phyloP scores from a whole-genome alignment of 1,284 basidiomycete genomes.

The Ganoderma lucidum region DNA sequence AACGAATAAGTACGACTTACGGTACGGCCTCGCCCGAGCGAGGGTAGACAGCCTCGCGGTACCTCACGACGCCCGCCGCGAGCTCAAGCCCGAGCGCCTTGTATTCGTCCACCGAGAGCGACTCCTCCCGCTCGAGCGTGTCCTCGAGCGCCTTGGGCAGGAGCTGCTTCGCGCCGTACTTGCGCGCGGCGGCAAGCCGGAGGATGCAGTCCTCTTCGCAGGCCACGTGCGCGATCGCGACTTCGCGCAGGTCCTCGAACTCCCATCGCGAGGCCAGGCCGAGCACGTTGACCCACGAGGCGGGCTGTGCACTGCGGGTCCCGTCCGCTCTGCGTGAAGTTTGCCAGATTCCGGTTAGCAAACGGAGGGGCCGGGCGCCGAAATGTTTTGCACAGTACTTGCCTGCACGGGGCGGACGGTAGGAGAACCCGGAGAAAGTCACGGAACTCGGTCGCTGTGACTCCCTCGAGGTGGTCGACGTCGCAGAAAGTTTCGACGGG shows the following conservation, averaged over 20 bases:
- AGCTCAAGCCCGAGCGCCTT: slow-evolving; percentile 9
- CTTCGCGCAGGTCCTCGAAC: not conserved
- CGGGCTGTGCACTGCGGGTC: not conserved
- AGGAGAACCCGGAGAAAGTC: slow-evolving; percentile 1
- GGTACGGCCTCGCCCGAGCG: not conserved
- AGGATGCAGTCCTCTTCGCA: slow-evolving; percentile 1
- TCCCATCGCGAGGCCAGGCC: not conserved
- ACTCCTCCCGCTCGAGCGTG: not conserved
- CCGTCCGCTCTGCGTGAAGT: not conserved
- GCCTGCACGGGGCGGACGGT: not conserved
- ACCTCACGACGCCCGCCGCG: not conserved
- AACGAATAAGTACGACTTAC: not conserved
- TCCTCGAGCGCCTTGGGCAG: slow-evolving; percentile 9
- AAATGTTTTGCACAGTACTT: not conserved
- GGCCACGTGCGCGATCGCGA: not conserved
- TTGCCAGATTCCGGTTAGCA: not conserved
- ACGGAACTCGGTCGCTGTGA: slow-evolving; percentile 9
- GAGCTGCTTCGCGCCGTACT: slow-evolving; percentile 2
- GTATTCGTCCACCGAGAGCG: slow-evolving; percentile 6
- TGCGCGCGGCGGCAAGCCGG: slow-evolving; percentile 7
- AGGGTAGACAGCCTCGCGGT: slow-evolving; percentile 8
- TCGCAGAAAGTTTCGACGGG: not conserved
- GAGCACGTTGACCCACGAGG: slow-evolving; percentile 9
- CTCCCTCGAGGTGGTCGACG: not conserved
- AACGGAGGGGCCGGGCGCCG: not conserved